These are phyloP conservation scores for Crithidia fasciculata DNA, from an alignment of 208 protist genomes.

Conservation along the genomic window DNA sequence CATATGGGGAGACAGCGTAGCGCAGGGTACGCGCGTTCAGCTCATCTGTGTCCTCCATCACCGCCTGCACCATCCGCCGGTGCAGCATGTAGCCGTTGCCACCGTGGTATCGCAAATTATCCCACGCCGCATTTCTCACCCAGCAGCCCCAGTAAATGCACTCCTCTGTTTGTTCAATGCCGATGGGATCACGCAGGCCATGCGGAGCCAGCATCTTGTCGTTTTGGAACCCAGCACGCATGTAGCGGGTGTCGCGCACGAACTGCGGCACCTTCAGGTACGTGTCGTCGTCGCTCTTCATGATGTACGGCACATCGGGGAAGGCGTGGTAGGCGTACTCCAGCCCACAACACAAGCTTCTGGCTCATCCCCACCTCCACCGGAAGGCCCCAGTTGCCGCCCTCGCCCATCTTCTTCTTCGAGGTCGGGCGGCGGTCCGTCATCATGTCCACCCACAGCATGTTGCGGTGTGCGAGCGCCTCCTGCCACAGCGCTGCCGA, in stretches of 20 bases:
- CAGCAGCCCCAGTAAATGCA: constrained; percentile 7
- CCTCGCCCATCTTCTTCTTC: constrained; percentile 16
- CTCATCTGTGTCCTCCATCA: background rate
- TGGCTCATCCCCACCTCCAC: constrained; percentile 35
- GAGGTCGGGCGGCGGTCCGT: constrained; percentile 24
- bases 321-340: constrained; percentile 29
- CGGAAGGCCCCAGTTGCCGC: constrained; percentile 26
- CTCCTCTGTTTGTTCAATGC: background rate
- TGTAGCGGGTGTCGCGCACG: constrained; percentile 33
- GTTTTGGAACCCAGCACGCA: background rate
- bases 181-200: background rate
- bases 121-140: background rate
- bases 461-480: constrained; percentile 20
- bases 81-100: constrained; percentile 7
- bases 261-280: constrained; percentile 44
- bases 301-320: constrained; percentile 28
- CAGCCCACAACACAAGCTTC: constrained; percentile 41
- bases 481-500: constrained; percentile 30
- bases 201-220: background rate
- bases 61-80: background rate
- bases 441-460: constrained; percentile 25
- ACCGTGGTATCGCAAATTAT: background rate
- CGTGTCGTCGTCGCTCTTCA: constrained; percentile 50
- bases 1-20: background rate
- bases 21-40: background rate